Percentiles rank a stretch among this genome's conserved stretches.
Conservation (phyloP, 495 filamentous ascomycete species). For the Talaromyces proteolyticus region DNA sequence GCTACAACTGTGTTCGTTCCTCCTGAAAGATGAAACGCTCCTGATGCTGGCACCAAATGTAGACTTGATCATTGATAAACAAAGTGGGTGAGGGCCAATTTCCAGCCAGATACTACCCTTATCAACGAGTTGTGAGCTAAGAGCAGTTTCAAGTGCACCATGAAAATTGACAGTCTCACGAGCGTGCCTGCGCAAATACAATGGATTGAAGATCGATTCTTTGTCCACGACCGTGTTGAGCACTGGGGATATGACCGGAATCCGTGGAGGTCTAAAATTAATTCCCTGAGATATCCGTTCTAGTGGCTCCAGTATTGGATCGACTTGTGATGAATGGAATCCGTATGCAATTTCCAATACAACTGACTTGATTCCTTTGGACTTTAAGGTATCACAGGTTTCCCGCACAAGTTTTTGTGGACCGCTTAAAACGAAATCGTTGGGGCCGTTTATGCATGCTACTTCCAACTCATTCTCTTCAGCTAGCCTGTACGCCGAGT, state of each 20-base stretch:
- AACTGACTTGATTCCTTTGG: conserved; percentile 24
- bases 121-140: conserved; percentile 31
- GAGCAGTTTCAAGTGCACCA: conserved; percentile 51
- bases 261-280: conserved; percentile 22
- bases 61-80: conserved; percentile 61
- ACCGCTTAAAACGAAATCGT: conserved; percentile 46
- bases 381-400: conserved; percentile 45
- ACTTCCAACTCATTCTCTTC: conserved; percentile 25
- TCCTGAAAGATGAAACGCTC: conserved; percentile 46
- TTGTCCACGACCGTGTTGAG: conserved; percentile 45
- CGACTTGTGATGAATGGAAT: conserved; percentile 68
- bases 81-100: conserved; percentile 65
- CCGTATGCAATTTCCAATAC: conserved; percentile 42
- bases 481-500: not conserved
- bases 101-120: conserved; percentile 49
- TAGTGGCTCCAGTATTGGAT: conserved; percentile 61
- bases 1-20: conserved; percentile 35
- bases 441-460: conserved; percentile 46
- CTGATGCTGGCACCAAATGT: conserved; percentile 53
- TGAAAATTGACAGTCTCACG: conserved; percentile 72
- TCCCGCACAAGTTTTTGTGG: conserved; percentile 44
- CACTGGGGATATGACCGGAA: conserved; percentile 55
- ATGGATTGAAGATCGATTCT: conserved; percentile 35
- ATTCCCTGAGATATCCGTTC: conserved; percentile 48
- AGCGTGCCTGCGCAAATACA: conserved; percentile 63